These are phyloP conservation scores for Sporisorium scitamineum DNA, from an alignment of 1,284 basidiomycete genomes.

Conservation along the genomic window DNA sequence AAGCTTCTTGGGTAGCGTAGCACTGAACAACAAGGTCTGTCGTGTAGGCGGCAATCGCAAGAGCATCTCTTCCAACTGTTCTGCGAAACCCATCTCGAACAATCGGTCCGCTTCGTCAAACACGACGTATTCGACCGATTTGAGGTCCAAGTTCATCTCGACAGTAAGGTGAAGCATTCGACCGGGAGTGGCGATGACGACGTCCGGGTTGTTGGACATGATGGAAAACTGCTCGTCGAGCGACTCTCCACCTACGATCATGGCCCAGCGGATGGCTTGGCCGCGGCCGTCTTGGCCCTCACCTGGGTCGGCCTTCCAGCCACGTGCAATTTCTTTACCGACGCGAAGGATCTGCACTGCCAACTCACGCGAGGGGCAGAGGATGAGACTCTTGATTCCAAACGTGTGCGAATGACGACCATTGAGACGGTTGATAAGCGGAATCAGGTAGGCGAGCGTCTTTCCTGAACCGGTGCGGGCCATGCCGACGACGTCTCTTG, in stretches of 20 bases:
- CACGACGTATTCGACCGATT: conserved; percentile 88
- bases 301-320: conserved; percentile 71
- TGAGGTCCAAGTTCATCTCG: conserved; percentile 95
- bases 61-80: conserved; percentile 89
- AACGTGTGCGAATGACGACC: conserved; percentile 83
- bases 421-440: conserved; percentile 86
- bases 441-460: conserved; percentile 94
- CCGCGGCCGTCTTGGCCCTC: conserved; percentile 71
- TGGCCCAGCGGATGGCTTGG: conserved; percentile 85
- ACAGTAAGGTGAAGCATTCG: conserved; percentile 93
- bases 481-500: conserved; percentile 97
- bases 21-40: conserved; percentile 94
- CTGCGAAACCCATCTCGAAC: conserved; percentile 97
- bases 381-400: conserved; percentile 86
- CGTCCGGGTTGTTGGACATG: conserved; percentile 88
- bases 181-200: conserved; percentile 84
- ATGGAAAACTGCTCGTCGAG: conserved; percentile 96
- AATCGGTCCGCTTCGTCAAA: conserved; percentile 98
- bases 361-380: conserved; percentile 92
- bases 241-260: conserved; percentile 95
- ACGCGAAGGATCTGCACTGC: conserved; percentile 94
- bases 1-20: conserved; percentile 92
- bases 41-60: conserved; percentile 85
- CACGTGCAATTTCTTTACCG: conserved; percentile 89
- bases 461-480: conserved; percentile 98